These are phyloP conservation scores for Pisolithus sp. DNA, from an alignment of 768 basidiomycete genomes.

Conservation along the genomic window DNA sequence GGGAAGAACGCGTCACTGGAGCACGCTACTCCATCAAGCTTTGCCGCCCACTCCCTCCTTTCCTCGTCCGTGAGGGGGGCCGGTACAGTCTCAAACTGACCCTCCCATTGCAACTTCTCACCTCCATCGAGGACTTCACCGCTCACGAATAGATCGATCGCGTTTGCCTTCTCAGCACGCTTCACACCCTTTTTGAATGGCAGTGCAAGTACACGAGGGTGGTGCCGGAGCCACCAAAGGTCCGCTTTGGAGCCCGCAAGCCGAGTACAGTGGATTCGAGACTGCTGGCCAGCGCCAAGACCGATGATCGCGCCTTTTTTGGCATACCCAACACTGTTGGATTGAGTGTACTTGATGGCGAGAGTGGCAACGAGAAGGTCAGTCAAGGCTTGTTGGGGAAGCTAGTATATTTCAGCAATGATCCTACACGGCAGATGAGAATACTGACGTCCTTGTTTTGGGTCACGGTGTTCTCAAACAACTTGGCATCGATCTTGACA, in stretches of 20 bases:
- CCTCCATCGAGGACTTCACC: conserved; percentile 84
- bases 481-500: conserved; percentile 69
- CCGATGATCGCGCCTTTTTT: conserved; percentile 89
- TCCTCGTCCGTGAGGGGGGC: conserved; percentile 60
- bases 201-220: conserved; percentile 84
- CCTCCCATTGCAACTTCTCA: conserved; percentile 89
- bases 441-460: conserved; percentile 67
- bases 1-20: conserved; percentile 99
- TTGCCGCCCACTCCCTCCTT: conserved; percentile 62
- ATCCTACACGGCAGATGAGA: background rate
- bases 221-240: conserved; percentile 98
- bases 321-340: conserved; percentile 96
- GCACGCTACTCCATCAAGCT: conserved; percentile 84
- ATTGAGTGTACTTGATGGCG: conserved; percentile 97
- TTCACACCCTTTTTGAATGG: conserved; percentile 98
- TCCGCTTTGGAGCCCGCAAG: conserved; percentile 98
- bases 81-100: conserved; percentile 71
- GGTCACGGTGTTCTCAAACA: conserved; percentile 87
- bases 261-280: conserved; percentile 98
- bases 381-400: conserved; percentile 69
- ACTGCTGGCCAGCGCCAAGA: conserved; percentile 96
- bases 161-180: conserved; percentile 97
- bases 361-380: conserved; percentile 96
- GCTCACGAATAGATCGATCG: conserved; percentile 92
- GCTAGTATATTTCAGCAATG: conserved; percentile 34